These are phyloP conservation scores for Truncatella angustata DNA, from an alignment of 2,329 filamentous ascomycete genomes.

Conservation along the genomic window DNA sequence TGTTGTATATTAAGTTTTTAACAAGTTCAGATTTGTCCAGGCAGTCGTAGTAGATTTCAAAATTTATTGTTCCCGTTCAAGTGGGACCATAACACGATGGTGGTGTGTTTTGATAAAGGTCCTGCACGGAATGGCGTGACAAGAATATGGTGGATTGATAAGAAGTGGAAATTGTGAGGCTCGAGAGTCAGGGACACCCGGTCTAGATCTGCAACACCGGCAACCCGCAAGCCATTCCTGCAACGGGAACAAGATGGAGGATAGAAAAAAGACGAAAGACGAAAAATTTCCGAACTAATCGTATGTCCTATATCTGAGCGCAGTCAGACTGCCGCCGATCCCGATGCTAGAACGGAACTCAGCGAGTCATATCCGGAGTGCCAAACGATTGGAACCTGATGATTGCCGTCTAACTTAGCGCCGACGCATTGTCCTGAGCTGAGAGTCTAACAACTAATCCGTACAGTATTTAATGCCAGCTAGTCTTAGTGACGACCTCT, in stretches of 20 bases:
- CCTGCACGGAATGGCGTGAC: background rate
- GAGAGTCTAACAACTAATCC: too few relatives aligned
- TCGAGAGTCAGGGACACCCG: background rate
- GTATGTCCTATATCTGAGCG: background rate
- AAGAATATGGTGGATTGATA: background rate
- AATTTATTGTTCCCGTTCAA: background rate
- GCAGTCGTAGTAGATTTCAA: background rate
- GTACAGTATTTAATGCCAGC: too few relatives aligned
- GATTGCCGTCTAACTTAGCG: too few relatives aligned
- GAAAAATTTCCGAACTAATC: background rate
- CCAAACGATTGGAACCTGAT: too few relatives aligned
- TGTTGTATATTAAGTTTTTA: background rate
- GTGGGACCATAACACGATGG: background rate
- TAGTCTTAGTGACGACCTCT: too few relatives aligned
- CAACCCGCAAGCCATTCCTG: background rate
- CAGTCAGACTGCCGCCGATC: too few relatives aligned
- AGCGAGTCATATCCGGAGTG: too few relatives aligned
- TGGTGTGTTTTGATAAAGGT: background rate
- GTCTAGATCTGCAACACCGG: background rate
- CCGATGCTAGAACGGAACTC: too few relatives aligned
- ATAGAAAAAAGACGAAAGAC: background rate
- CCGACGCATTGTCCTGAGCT: too few relatives aligned
- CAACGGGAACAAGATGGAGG: background rate
- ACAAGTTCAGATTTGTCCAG: background rate
- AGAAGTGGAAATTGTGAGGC: slow-evolving; percentile 4